A percentile compares a stretch with the other conserved stretches of the same genome.
Conservation (phyloP, 331 rosid species). For the Dryas integrifolia region DNA sequence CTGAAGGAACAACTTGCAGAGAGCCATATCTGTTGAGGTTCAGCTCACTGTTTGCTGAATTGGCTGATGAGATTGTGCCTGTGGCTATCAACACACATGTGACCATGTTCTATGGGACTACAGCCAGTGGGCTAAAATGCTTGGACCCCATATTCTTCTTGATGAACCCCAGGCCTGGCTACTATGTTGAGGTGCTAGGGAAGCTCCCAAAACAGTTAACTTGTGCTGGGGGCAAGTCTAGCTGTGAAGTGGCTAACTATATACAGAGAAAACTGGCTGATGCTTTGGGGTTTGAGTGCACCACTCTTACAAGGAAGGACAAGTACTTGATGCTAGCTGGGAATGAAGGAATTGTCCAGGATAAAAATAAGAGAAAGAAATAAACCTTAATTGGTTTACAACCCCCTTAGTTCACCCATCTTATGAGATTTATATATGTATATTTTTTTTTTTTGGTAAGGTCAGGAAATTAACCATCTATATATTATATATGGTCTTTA, state of each 20-base stretch:
- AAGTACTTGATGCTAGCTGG: conserved; percentile 97
- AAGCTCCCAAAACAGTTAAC: conserved; percentile 55
- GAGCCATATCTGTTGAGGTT: conserved; percentile 87
- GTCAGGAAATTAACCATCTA: background rate
- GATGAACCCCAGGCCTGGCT: conserved; percentile 84
- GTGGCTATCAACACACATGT: conserved; percentile 69
- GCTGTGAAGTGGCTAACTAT: conserved; percentile 78
- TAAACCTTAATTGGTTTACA: background rate
- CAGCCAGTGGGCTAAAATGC: conserved; percentile 86
- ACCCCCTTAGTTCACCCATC: background rate
- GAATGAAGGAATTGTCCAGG: conserved; percentile 67
- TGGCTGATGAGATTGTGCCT: conserved; percentile 81
- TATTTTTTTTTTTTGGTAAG: background rate
- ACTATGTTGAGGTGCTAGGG: conserved; percentile 53
- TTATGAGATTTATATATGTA: background rate
- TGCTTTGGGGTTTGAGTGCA: conserved; percentile 84
- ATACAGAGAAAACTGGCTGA: conserved; percentile 60
- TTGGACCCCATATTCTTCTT: conserved; percentile 81
- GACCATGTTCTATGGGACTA: conserved; percentile 93
- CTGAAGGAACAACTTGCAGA: conserved; percentile 97
- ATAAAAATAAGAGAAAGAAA: conserved; percentile 27
- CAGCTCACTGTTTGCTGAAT: conserved; percentile 85
- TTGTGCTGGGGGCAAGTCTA: conserved; percentile 61
- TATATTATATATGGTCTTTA: conserved; percentile 1
- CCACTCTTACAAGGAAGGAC: conserved; percentile 70